phyloP scores from a whole-genome alignment of 2,329 filamentous ascomycete species.

The Aurifilum marmelostoma region DNA sequence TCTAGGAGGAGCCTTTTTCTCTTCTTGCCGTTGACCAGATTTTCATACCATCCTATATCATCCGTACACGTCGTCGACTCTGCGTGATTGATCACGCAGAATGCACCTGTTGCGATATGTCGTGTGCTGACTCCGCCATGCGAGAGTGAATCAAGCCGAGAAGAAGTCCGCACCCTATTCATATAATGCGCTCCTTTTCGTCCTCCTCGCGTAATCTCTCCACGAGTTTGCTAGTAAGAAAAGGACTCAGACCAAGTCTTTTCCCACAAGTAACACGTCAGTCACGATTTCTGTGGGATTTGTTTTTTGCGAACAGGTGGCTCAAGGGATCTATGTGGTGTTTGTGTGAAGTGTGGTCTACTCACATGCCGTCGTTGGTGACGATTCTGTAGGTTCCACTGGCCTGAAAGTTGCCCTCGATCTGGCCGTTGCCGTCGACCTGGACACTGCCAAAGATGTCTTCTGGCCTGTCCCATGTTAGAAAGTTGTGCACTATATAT shows the following conservation, averaged over 20 bases:
- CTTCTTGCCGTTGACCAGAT: not conserved
- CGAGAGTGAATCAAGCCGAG: not conserved
- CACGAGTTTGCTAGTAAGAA: slow-evolving; percentile 27
- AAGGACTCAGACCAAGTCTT: slow-evolving; percentile 28
- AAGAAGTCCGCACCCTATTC: not conserved
- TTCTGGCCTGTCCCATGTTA: slow-evolving; percentile 50
- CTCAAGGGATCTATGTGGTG: not conserved
- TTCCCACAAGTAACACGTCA: not conserved
- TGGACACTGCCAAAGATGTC: slow-evolving; percentile 72
- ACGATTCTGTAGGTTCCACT: slow-evolving; percentile 53
- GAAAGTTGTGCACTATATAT: not conserved
- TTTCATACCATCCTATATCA: not conserved
- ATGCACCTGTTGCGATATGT: too few species aligned
- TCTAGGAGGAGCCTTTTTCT: not conserved
- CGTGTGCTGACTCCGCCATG: not conserved
- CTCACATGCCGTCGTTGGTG: slow-evolving; percentile 31
- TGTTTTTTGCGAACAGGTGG: not conserved
- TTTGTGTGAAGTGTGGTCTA: not conserved
- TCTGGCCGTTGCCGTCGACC: slow-evolving; percentile 59
- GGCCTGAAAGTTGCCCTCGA: slow-evolving; percentile 61
- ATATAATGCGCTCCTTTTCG: slow-evolving; percentile 20
- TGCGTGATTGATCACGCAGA: too few species aligned
- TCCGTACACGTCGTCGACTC: not conserved
- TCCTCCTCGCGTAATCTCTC: slow-evolving; percentile 26
- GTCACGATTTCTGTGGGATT: not conserved